These are phyloP conservation scores for Cinnamomum micranthum DNA, from an alignment of 164 flowering plant genomes.

Conservation along the genomic window DNA sequence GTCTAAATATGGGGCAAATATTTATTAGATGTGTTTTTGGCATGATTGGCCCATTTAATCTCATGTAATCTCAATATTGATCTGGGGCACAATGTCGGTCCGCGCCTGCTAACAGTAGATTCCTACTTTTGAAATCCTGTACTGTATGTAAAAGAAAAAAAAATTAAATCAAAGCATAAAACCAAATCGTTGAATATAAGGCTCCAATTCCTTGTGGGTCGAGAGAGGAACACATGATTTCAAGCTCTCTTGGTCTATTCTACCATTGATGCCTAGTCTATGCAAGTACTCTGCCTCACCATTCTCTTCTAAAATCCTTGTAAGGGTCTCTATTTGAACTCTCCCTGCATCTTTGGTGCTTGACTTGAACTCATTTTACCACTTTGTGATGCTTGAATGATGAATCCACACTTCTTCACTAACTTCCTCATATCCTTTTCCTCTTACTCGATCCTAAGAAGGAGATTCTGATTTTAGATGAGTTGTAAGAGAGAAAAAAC, in stretches of 20 bases:
- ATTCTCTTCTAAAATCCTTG: slow-evolving; percentile 67
- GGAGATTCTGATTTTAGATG: no score
- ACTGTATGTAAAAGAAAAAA: no score
- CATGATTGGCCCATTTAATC: no score
- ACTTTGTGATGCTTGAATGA: slow-evolving; percentile 31
- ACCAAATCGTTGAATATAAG: slow-evolving; percentile 50
- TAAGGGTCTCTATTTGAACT: slow-evolving; percentile 67
- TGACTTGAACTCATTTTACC: slow-evolving; percentile 75
- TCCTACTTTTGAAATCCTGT: not conserved
- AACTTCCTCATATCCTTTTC: slow-evolving; percentile 8
- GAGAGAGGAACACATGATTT: slow-evolving; percentile 66
- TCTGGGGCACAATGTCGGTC: no score
- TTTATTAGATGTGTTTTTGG: no score
- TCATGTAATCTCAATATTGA: no score
- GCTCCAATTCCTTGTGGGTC: slow-evolving; percentile 67
- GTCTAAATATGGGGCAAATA: no score
- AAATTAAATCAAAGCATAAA: no score
- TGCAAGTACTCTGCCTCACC: slow-evolving; percentile 59
- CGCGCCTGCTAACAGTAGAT: not conserved
- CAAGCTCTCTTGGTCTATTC: slow-evolving; percentile 66
- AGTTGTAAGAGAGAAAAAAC: no score
- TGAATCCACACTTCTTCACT: slow-evolving; percentile 41
- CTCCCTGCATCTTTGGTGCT: slow-evolving; percentile 55
- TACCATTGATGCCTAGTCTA: slow-evolving; percentile 63
- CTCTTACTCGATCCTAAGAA: no score